Evolutionary conservation across 2,329 filamentous ascomycete species (phyloP).

Genomic region (Monosporascus sp.): DNA sequence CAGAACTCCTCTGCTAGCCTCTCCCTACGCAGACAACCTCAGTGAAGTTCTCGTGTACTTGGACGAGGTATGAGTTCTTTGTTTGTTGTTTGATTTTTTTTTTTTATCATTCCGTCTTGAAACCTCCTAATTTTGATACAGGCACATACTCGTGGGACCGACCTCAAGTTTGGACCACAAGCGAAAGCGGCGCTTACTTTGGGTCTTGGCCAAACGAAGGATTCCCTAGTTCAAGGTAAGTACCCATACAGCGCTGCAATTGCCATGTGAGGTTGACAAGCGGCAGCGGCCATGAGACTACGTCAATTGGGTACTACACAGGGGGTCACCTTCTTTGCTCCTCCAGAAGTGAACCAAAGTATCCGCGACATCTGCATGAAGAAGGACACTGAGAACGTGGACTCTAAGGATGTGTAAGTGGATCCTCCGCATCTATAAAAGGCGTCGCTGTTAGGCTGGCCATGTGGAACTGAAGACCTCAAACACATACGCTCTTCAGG

Average conservation of each 20-base stretch:
- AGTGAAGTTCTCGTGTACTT: slow-evolving; percentile 50
- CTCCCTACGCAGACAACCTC: slow-evolving; percentile 49
- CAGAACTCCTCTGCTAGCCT: slow-evolving; percentile 41
- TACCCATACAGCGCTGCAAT: background rate
- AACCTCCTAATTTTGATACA: slow-evolving; percentile 4
- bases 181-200: slow-evolving; percentile 51
- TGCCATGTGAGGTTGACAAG: slow-evolving; percentile 2
- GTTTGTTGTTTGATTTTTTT: background rate
- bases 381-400: slow-evolving; percentile 16
- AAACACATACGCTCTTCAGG: no score
- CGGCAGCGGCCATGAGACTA: slow-evolving; percentile 58
- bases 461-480: no score
- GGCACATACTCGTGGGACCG: slow-evolving; percentile 55
- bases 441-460: no score
- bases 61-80: slow-evolving; percentile 36
- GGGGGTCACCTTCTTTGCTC: slow-evolving; percentile 40
- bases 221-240: slow-evolving; percentile 54
- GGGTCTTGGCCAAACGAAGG: slow-evolving; percentile 52
- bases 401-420: slow-evolving; percentile 42
- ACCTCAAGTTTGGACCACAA: slow-evolving; percentile 46
- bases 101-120: background rate
- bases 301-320: slow-evolving; percentile 52
- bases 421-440: background rate
- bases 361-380: slow-evolving; percentile 44
- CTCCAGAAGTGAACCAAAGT: slow-evolving; percentile 55